These are phyloP conservation scores for Suhomyces bokatorum DNA, from an alignment of 1,139 yeast genomes.

Conservation along the genomic window DNA sequence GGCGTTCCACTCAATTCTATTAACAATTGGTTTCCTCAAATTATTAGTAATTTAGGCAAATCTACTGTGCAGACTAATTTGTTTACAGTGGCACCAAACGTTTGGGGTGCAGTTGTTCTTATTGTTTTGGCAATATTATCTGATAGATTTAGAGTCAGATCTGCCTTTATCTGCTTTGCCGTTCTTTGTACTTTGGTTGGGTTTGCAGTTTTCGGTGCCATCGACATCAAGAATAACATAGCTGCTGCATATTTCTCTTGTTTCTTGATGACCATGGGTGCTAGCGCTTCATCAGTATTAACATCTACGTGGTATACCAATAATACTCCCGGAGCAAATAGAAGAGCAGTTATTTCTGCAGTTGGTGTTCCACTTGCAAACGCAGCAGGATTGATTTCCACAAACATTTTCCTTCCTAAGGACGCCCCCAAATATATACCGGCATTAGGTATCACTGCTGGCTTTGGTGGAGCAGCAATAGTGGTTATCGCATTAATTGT, in stretches of 20 bases:
- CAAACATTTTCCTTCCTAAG: constrained; percentile 30
- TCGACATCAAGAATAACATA: constrained; percentile 36
- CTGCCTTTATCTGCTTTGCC: constrained; percentile 39
- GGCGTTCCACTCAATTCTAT: constrained; percentile 52
- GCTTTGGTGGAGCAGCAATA: constrained; percentile 35
- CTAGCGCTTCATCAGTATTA: constrained; percentile 39
- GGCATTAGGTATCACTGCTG: constrained; percentile 37
- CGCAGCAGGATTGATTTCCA: constrained; percentile 35
- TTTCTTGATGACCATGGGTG: constrained; percentile 35
- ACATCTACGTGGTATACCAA: constrained; percentile 54
- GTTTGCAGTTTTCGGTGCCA: constrained; percentile 46
- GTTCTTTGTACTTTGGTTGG: constrained; percentile 42
- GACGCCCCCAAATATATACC: constrained; percentile 34
- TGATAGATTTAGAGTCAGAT: constrained; percentile 28
- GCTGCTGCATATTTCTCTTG: constrained; percentile 45
- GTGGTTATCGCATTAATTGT: constrained; percentile 25
- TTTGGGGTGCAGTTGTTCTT: constrained; percentile 32
- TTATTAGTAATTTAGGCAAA: constrained; percentile 29
- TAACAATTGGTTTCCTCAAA: constrained; percentile 48
- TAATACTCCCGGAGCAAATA: constrained; percentile 47
- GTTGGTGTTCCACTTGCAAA: constrained; percentile 35
- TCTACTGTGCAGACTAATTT: constrained; percentile 31
- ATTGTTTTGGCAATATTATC: constrained; percentile 26
- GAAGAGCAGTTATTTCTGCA: constrained; percentile 31
- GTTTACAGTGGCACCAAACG: constrained; percentile 33